These are phyloP conservation scores for Solanum paucissectum DNA, from an alignment of 257 asterid species.

Conservation along the genomic window DNA sequence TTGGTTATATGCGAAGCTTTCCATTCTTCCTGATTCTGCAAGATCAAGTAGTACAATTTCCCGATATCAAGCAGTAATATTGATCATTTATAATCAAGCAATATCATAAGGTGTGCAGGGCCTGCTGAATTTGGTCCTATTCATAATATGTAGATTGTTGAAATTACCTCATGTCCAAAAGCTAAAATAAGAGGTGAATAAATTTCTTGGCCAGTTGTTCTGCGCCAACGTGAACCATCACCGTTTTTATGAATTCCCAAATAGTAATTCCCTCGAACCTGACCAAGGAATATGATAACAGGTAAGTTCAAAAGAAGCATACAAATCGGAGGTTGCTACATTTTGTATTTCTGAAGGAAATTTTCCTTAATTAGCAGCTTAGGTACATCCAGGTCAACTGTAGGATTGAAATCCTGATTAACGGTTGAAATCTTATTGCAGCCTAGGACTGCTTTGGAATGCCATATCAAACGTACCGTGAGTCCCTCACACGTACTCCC, in stretches of 20 bases:
- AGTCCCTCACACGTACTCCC: slow-evolving; percentile 47
- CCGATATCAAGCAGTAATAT: background rate
- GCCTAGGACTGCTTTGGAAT: background rate
- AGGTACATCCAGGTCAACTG: background rate
- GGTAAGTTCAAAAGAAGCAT: background rate
- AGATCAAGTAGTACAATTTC: background rate
- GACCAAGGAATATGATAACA: background rate
- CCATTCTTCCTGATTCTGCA: slow-evolving; percentile 56
- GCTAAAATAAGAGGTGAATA: slow-evolving; percentile 80
- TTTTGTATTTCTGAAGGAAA: background rate
- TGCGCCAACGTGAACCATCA: slow-evolving; percentile 69
- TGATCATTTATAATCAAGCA: background rate
- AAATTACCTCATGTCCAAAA: slow-evolving; percentile 56
- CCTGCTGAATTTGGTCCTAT: background rate
- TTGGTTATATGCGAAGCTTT: slow-evolving; percentile 35
- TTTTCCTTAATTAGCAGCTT: background rate
- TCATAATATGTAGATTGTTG: background rate
- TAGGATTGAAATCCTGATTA: background rate
- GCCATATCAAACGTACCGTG: slow-evolving; percentile 27
- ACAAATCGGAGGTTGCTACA: background rate
- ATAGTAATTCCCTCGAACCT: slow-evolving; percentile 78
- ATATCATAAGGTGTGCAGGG: background rate
- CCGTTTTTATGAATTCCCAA: slow-evolving; percentile 40
- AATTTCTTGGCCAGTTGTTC: slow-evolving; percentile 78
- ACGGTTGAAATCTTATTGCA: background rate